Conservation (phyloP, 73 alveolate genomes). For the Paramecium bursaria region DNA sequence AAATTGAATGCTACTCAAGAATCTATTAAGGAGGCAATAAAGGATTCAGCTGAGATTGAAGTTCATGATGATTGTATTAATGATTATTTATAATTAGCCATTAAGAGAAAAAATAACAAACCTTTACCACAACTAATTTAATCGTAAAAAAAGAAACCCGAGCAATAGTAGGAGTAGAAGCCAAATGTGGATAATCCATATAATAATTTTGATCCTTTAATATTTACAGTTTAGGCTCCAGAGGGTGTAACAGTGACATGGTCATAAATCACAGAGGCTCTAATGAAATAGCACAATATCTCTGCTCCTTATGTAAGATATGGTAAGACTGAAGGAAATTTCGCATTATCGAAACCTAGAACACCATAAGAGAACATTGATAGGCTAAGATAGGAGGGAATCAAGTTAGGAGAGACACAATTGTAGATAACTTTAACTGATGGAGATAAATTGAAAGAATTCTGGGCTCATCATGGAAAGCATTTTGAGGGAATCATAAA, state of each 20-base stretch:
- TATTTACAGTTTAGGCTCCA: conserved; percentile 61
- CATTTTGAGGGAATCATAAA: conserved; percentile 85
- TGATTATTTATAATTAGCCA: conserved; percentile 20
- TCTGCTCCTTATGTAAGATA: conserved; percentile 73
- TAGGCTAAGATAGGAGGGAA: conserved; percentile 65
- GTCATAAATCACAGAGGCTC: conserved; percentile 74
- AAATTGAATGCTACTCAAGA: conserved; percentile 74
- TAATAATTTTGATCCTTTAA: conserved; percentile 61
- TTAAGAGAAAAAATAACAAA: conserved; percentile 78
- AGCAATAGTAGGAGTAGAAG: conserved; percentile 58
- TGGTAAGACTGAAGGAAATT: conserved; percentile 72
- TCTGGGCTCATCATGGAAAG: conserved; percentile 94
- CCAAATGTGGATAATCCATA: conserved; percentile 61
- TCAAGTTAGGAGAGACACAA: conserved; percentile 79
- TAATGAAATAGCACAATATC: conserved; percentile 73
- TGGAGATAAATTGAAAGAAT: conserved; percentile 91
- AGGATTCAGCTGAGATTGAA: conserved; percentile 75
- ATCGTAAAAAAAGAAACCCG: conserved; percentile 69
- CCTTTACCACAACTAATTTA: conserved; percentile 72
- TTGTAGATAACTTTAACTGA: conserved; percentile 79
- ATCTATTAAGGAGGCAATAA: conserved; percentile 71
- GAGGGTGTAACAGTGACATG: conserved; percentile 72
- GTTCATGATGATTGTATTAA: conserved; percentile 67
- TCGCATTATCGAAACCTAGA: conserved; percentile 69
- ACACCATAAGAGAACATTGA: conserved; percentile 64